Conservation (phyloP, 306 rosid species). For the Ormosia emarginata region DNA sequence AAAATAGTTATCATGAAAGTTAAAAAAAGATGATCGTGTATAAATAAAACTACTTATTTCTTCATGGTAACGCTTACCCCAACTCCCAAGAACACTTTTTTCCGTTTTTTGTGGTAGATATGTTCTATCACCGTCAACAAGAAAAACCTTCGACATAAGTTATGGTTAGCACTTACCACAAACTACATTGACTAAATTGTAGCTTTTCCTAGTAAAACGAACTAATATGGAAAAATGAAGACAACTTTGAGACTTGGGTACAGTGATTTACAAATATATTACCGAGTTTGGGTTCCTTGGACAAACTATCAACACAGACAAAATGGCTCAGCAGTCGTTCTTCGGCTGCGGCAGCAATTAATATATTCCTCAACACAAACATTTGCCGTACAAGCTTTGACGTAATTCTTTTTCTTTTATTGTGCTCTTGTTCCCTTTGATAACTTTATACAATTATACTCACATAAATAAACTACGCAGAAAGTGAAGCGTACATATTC, state of each 20-base stretch:
- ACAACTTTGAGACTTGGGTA: background rate
- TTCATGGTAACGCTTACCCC: background rate
- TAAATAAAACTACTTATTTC: background rate
- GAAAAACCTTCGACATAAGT: background rate
- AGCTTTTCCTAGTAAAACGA: background rate
- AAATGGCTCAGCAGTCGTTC: constrained; percentile 38
- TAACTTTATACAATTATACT: background rate
- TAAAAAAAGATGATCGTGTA: background rate
- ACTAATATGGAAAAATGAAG: background rate
- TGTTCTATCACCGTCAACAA: background rate
- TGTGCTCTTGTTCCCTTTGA: background rate
- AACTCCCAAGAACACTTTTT: background rate
- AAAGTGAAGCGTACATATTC: constrained; percentile 43
- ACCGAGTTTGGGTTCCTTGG: constrained; percentile 26
- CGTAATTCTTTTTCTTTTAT: constrained; percentile 6
- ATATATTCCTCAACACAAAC: constrained; percentile 28
- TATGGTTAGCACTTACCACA: background rate
- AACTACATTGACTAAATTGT: background rate
- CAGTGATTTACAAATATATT: constrained; percentile 9
- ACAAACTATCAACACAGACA: constrained; percentile 40
- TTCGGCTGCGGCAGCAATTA: constrained; percentile 41
- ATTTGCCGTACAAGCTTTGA: constrained; percentile 23
- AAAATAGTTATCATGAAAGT: background rate
- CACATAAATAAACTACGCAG: constrained; percentile 19
- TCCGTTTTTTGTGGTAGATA: background rate